Base-by-base conservation (phyloP, 2,329 filamentous ascomycete genomes). In the Coleophoma cylindrospora region DNA sequence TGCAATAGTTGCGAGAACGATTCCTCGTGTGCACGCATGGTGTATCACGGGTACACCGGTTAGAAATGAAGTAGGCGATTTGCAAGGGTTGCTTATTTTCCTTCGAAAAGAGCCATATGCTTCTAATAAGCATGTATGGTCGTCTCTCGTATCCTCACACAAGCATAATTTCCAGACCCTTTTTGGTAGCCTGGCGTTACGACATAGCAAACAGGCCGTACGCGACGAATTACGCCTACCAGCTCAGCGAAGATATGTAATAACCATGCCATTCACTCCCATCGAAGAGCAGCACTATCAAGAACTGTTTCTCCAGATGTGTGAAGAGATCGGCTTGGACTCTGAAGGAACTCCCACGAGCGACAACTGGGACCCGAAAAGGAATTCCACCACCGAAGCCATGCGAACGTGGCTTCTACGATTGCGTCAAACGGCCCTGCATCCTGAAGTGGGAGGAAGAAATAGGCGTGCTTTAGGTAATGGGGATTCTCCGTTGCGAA, bases 251-350 rank as follows among this genome's bases (percentile, higher is more conserved):
- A 83, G 94, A 10, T 84, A 90, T 54, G 85, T 95, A 11, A 89
- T 97, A 51, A 94, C 87, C 1, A 84, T 96, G 65, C 90, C 94
- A 0, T 95, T 97, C 61, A 94, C 87, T 0, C 82, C 89, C 0
- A 81, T 97, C 11, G 94, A 97, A 64, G 89, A 96, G 63, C 89
- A 96, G 62, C 84, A 95, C 62, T 97, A 97, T 61, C 76, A 79
- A 40, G 80, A 83, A 7, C 68, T 95, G 2, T 91, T 92, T 63
- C 77, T 83, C 44, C 75, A 88, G 54, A 90, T 96, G 80, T 83
- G 83, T 47, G 75, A 83, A 27, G 80, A 81, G 1, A 87, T 84
- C 54, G 83, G 80, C 1, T 66, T 97, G 7, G 76, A 83, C 57
- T 60, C 71, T 0, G 71, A 81, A 22, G 91, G 92, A 0, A 72